These are phyloP conservation scores for Colletotrichum neosansevieriae DNA, from an alignment of 2,329 filamentous ascomycete genomes.

Conservation along the genomic window DNA sequence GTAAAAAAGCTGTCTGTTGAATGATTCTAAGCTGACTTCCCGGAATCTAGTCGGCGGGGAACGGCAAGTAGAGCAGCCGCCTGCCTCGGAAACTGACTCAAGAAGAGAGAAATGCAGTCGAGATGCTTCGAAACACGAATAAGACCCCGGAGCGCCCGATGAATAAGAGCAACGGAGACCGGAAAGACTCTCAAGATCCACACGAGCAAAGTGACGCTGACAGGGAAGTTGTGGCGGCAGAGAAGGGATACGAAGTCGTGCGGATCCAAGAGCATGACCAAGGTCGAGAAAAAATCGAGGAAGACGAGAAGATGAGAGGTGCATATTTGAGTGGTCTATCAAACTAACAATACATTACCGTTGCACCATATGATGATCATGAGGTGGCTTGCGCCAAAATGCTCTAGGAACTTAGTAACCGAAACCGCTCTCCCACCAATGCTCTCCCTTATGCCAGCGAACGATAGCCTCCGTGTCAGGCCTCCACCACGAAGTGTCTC, in stretches of 20 bases:
- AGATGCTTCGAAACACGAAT: neutral
- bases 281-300: no score
- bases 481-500: slow-evolving; percentile 75
- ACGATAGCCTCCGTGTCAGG: slow-evolving; percentile 69
- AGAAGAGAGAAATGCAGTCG: neutral
- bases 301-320: neutral
- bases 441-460: slow-evolving; percentile 67
- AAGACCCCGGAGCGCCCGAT: no score
- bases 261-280: neutral
- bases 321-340: neutral
- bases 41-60: neutral
- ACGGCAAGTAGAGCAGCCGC: neutral
- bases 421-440: slow-evolving; percentile 70
- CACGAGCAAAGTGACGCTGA: neutral
- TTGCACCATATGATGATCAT: slow-evolving; percentile 3
- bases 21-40: neutral
- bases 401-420: slow-evolving; percentile 50
- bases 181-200: neutral
- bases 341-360: slow-evolving; percentile 3
- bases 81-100: neutral
- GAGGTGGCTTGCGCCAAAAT: slow-evolving; percentile 21
- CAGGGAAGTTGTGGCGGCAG: no score
- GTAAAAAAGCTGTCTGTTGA: neutral
- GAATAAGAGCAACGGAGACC: neutral
- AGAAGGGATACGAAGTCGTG: neutral